phyloP scores from a whole-genome alignment of 176 grass and related monocot genomes.

The Bolboschoenus planiculmis region DNA sequence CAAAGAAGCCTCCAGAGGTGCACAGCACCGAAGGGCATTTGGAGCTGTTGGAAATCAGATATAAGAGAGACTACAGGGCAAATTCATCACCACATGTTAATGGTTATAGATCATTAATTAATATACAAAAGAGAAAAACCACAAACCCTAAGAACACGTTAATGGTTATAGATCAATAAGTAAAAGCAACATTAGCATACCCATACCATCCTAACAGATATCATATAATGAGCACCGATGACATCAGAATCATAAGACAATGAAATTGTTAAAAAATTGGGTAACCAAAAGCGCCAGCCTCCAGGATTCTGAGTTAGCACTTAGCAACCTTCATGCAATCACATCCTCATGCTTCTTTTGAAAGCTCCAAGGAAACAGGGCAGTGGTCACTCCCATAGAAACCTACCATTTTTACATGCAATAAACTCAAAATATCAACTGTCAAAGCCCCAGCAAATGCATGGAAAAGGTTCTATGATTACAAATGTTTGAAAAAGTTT shows the following conservation, averaged over 20 bases:
- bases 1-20: not conserved
- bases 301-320: not conserved
- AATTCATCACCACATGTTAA: not conserved
- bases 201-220: not conserved
- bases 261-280: not conserved
- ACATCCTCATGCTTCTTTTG: conserved; percentile 17
- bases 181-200: not conserved
- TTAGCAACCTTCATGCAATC: not conserved
- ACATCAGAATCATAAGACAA: not conserved
- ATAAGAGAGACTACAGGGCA: not conserved
- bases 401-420: conserved; percentile 22
- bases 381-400: conserved; percentile 53
- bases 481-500: not conserved
- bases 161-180: not conserved
- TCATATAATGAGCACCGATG: not conserved
- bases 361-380: conserved; percentile 43
- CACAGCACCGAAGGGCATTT: not conserved
- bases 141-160: not conserved
- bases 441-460: not conserved
- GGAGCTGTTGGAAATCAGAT: not conserved
- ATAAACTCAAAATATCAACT: not conserved
- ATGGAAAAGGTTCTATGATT: not conserved
- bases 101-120: not conserved
- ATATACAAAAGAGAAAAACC: not conserved
- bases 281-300: not conserved